Evolutionary conservation across 495 filamentous ascomycete genomes (phyloP).

Genomic region (Penicillium nucicola): DNA sequence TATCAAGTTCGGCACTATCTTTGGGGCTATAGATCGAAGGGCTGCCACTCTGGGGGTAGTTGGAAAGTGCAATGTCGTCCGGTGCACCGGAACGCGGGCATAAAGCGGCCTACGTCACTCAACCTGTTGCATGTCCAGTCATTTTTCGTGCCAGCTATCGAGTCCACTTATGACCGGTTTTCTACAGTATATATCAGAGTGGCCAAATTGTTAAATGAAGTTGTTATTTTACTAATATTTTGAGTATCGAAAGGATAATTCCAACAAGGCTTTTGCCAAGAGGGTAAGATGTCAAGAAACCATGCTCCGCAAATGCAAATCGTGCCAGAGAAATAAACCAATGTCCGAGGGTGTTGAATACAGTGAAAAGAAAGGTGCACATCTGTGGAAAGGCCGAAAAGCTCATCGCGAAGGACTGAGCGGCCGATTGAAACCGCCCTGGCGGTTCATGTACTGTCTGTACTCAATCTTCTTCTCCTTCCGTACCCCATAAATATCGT

Average conservation of each 20-base stretch:
- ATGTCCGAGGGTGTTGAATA: neutral
- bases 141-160: conserved; percentile 18
- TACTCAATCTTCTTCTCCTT: conserved; percentile 98
- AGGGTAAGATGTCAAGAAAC: conserved; percentile 13
- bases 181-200: neutral
- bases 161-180: conserved; percentile 1
- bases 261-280: conserved; percentile 1
- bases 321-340: conserved; percentile 9
- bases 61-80: neutral
- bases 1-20: conserved; percentile 19
- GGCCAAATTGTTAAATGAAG: neutral
- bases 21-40: conserved; percentile 12
- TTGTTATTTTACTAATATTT: conserved; percentile 5
- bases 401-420: conserved; percentile 57
- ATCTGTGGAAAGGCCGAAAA: neutral
- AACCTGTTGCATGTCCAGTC: conserved; percentile 15
- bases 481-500: conserved; percentile 76
- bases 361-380: neutral
- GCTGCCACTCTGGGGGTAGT: conserved; percentile 26
- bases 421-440: conserved; percentile 94
- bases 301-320: conserved; percentile 28
- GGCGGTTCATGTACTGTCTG: conserved; percentile 97
- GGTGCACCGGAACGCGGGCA: neutral
- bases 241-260: neutral
- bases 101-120: conserved; percentile 26